Evolutionary conservation across 345 rosid genomes (phyloP).

Genomic region (Gossypium stocksii): DNA sequence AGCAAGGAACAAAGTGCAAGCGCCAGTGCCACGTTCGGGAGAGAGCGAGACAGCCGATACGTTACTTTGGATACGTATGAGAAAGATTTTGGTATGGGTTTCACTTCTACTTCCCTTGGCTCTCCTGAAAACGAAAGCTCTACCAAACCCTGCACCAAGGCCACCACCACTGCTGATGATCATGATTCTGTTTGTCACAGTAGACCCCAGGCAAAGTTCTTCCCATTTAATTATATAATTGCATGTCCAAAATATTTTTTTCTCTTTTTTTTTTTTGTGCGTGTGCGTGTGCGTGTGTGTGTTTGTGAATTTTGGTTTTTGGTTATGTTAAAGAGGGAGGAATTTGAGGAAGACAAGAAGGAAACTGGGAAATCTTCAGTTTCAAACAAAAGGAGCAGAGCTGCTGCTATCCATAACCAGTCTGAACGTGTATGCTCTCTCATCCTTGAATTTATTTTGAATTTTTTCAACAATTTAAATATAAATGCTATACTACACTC

Average conservation of each 20-base stretch:
- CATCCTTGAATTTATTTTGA: background rate
- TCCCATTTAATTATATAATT: background rate
- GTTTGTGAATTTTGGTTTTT: background rate
- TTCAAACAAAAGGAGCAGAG: constrained; percentile 78
- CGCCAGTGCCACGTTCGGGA: constrained; percentile 53
- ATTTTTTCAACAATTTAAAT: background rate
- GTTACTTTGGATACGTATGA: constrained; percentile 56
- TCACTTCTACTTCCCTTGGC: constrained; percentile 55
- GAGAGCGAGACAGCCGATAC: constrained; percentile 39
- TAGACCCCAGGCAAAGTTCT: constrained; percentile 41
- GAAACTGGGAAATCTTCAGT: constrained; percentile 53
- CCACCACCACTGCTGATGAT: constrained; percentile 42
- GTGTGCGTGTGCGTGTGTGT: background rate
- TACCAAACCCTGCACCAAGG: constrained; percentile 25
- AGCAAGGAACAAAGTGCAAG: constrained; percentile 52
- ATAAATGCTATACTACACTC: too few species aligned
- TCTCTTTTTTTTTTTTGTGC: too few species aligned
- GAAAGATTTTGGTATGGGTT: constrained; percentile 33
- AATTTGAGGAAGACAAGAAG: constrained; percentile 39
- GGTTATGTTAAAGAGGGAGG: constrained; percentile 25
- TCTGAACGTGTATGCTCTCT: constrained; percentile 77
- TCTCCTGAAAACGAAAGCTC: constrained; percentile 54
- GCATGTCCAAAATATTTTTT: background rate
- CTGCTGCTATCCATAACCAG: constrained; percentile 95
- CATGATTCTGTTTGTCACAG: constrained; percentile 75